Evolutionary conservation across 2,329 filamentous ascomycete genomes (phyloP).

Genomic region (Coleophoma cylindrospora): DNA sequence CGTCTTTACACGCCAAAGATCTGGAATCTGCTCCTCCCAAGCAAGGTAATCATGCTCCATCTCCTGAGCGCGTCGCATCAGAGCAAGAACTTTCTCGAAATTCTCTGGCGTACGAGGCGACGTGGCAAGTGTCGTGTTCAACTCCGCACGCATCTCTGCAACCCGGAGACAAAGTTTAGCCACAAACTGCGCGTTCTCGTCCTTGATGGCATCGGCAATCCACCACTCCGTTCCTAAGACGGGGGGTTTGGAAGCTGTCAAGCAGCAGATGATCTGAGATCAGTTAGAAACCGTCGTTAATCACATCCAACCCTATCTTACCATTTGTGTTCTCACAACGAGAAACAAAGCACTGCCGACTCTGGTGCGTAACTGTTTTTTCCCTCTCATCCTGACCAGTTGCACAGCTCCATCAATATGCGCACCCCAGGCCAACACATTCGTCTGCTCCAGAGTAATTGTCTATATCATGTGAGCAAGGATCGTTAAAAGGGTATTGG

Average conservation of each 20-base stretch:
- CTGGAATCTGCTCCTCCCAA: slow-evolving; percentile 47
- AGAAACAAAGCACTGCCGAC: slow-evolving; percentile 51
- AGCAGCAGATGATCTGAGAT: slow-evolving; percentile 52
- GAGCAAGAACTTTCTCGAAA: slow-evolving; percentile 42
- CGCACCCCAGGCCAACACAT: slow-evolving; percentile 55
- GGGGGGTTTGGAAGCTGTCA: slow-evolving; percentile 47
- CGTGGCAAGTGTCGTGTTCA: slow-evolving; percentile 43
- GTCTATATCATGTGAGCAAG: slow-evolving; percentile 24
- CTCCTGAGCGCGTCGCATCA: slow-evolving; percentile 46
- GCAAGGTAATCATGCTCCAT: slow-evolving; percentile 46
- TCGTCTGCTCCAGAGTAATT: slow-evolving; percentile 46
- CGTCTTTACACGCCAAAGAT: slow-evolving; percentile 44
- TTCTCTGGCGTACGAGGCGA: slow-evolving; percentile 42
- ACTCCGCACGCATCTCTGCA: slow-evolving; percentile 49
- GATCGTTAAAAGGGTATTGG: neutral
- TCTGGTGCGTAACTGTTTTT: slow-evolving; percentile 47
- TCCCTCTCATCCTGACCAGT: slow-evolving; percentile 52
- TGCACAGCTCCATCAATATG: slow-evolving; percentile 62
- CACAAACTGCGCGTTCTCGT: slow-evolving; percentile 39
- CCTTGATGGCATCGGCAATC: slow-evolving; percentile 46
- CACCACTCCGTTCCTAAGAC: slow-evolving; percentile 55
- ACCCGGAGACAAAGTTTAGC: slow-evolving; percentile 44
- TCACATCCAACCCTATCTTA: slow-evolving; percentile 22
- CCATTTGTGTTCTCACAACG: slow-evolving; percentile 56
- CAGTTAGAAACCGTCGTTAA: slow-evolving; percentile 36